Evolutionary conservation across 1,284 basidiomycete genomes (phyloP), one percentile per base, ranked within the genome.

Genomic region (Ceratobasidium sp.): DNA sequence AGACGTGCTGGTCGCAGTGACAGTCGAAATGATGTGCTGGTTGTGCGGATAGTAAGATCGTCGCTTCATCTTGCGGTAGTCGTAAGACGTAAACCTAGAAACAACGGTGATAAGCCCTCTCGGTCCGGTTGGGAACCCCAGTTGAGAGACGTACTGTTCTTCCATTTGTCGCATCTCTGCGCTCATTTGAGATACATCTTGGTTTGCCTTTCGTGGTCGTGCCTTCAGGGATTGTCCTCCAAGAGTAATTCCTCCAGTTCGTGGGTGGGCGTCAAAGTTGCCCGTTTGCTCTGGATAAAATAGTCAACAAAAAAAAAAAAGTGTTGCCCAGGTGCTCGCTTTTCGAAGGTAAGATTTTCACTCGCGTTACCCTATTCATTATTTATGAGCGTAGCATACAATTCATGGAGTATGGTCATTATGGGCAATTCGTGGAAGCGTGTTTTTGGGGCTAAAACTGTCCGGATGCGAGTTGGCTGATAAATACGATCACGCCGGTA

Each of bases 201-300:
- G 91, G 72, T 92, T 92, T 5, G 89, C 90, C 78, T 96, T 97
- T 62, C 96, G 86, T 73, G 93, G 91, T 75, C 94, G 91, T 13
- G 96, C 95, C 78, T 98, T 98, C 65, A 98, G 82, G 96, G 96
- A 76, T 99, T 98, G 77, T 98, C 96, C 79, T 98, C 96, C 10
- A 99, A 81, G 38, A 99, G 78, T 43, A 99, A 82, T 80, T 99
- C 96, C 77, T 99, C 96, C 35, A 99, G 80, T 79, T 99, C 96
- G 77, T 98, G 96, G 15, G 96, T 97, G n/a, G n/a, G 96, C 96
- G 77, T 99, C 96, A 78, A 98, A 99, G 79, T 99, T 98, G 96
- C 94, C 79, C 96, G 96, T 81, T 98, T 98, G 25, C 90, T 89
- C 94, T 97, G 77, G 27, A 70, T 25, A 45, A 22, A 45, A n/a